These are phyloP conservation scores for Adansonia rubrostipa DNA, from an alignment of 441 rosid genomes.

Conservation along the genomic window DNA sequence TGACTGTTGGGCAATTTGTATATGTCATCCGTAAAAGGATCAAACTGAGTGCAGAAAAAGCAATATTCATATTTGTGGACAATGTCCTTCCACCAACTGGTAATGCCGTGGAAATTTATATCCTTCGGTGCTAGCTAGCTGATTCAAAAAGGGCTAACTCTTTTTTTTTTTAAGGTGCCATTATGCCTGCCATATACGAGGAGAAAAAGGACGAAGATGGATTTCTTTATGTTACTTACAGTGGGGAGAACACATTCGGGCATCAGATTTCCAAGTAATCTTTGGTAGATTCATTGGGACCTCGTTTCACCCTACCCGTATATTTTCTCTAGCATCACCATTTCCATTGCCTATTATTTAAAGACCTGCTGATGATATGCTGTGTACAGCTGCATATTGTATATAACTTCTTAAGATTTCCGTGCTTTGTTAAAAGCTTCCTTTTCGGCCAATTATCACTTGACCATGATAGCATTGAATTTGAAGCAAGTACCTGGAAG, in stretches of 20 bases:
- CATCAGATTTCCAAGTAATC: constrained; percentile 28
- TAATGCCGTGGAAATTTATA: constrained; percentile 24
- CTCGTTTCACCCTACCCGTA: background rate
- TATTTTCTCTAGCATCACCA: background rate
- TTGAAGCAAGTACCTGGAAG: background rate
- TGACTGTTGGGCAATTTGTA: constrained; percentile 69
- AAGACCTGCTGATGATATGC: constrained; percentile 25
- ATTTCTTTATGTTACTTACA: constrained; percentile 71
- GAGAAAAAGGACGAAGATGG: constrained; percentile 84
- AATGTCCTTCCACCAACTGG: constrained; percentile 79
- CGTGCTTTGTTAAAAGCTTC: background rate
- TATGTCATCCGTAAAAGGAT: constrained; percentile 77
- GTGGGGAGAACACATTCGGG: constrained; percentile 80
- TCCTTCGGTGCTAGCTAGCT: background rate
- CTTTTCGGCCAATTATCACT: background rate
- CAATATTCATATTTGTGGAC: constrained; percentile 75
- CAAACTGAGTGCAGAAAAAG: constrained; percentile 74
- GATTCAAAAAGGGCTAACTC: background rate
- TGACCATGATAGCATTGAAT: too few relatives aligned
- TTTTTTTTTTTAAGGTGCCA: constrained; percentile 45
- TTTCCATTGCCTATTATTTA: background rate
- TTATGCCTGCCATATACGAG: constrained; percentile 68
- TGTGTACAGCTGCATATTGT: constrained; percentile 40
- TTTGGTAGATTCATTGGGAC: constrained; percentile 6
- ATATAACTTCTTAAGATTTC: constrained; percentile 25